Evolutionary conservation across 2,329 filamentous ascomycete species (phyloP), one percentile per base, ranked within the genome.

Genomic region (Dothideomycetidae sp.): DNA sequence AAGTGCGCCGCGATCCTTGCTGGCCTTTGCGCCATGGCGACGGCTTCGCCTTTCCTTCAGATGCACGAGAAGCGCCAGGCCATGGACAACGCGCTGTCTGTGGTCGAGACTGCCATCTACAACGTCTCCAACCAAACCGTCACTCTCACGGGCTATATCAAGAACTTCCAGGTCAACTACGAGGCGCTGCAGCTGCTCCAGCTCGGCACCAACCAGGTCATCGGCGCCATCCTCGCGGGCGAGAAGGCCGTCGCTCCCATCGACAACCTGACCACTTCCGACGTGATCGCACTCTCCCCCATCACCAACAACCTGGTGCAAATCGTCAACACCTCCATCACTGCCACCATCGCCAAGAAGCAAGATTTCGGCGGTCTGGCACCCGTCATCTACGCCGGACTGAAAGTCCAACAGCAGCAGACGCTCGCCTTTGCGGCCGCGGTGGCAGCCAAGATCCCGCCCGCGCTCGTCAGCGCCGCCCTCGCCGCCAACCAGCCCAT

Each of bases 91-190:
- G n/a, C n/a, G n/a, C n/a, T n/a, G n/a, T n/a, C n/a, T n/a, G 21
- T 26, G 7, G n/a, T 26, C 21, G 21, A 26, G n/a, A 26, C 21
- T 7, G 21, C 21, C 21, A 26, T 26, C 21, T 26, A 67, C 33
- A 61, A 59, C 37, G 66, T 71, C 28, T 61, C 68, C 3, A 54
- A 58, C 10, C 59, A 68, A 42, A 56, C 61, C 16, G 29, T 23
- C 14, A 28, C 33, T 3, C 21, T 28, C 10, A 28, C 33, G 16
- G 14, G n/a, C 19, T 29, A 7, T 26, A 26, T 26, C 21, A 26
- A 26, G 7, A n/a, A n/a, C 7, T 26, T 26, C 21, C 7, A 7
- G 7, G 7, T 26, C 21, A n/a, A 7, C 21, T n/a, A n/a, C n/a
- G n/a, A n/a, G n/a, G 21, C 7, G 7, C 7, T 26, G 7, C 7